phyloP scores from a whole-genome alignment of 2,329 filamentous ascomycete genomes.

The Alternaria burnsii region DNA sequence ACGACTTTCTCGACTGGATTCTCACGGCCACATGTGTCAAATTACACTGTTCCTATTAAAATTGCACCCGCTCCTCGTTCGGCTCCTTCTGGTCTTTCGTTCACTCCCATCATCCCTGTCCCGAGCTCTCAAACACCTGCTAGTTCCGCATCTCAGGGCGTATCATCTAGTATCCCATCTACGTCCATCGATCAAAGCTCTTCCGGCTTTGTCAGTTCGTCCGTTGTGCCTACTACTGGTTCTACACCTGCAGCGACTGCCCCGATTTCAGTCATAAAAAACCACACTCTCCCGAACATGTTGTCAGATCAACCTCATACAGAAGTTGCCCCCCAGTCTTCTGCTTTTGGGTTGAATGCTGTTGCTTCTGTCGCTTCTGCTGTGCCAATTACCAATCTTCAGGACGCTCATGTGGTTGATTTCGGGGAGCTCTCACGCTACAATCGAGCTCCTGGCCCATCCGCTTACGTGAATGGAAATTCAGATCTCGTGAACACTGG shows the following conservation, averaged over 20 bases:
- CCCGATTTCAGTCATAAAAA: background rate
- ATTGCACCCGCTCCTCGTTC: background rate
- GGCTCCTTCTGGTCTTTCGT: background rate
- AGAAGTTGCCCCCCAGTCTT: too few species aligned
- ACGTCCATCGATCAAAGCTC: background rate
- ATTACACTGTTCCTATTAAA: background rate
- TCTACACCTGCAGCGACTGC: background rate
- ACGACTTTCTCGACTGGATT: background rate
- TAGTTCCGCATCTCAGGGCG: background rate
- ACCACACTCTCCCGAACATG: too few species aligned
- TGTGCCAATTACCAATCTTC: background rate
- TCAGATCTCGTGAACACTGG: too few species aligned
- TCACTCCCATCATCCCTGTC: background rate
- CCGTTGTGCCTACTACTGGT: background rate
- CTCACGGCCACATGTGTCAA: background rate
- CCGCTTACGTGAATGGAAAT: too few species aligned
- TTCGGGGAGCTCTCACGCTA: background rate
- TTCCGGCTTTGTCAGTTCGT: background rate
- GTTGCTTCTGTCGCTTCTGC: background rate
- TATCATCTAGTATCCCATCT: background rate
- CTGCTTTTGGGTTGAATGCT: too few species aligned
- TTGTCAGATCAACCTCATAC: too few species aligned
- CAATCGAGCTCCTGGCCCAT: too few species aligned
- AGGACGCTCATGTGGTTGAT: background rate
- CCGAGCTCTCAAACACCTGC: background rate